phyloP scores from a whole-genome alignment of 140 eudicot species.

The Bidens hawaiensis region DNA sequence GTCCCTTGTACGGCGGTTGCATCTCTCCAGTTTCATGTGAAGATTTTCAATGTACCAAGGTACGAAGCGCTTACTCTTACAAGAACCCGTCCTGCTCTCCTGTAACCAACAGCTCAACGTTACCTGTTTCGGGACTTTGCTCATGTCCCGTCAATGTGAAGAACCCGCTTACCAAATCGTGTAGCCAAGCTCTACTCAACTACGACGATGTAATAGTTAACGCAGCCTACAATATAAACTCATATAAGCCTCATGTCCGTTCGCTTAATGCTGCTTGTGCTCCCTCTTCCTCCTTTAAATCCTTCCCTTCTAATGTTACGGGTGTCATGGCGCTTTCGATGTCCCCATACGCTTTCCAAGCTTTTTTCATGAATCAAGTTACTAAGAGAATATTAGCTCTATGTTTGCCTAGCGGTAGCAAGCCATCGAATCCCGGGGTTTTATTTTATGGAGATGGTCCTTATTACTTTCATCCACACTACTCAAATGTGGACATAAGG shows the following conservation, averaged over 20 bases:
- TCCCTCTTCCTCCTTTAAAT: background rate
- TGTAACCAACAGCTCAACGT: background rate
- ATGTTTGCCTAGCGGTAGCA: conserved; percentile 21
- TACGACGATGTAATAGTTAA: background rate
- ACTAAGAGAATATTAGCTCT: conserved; percentile 15
- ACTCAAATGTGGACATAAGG: conserved; percentile 19
- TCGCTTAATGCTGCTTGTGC: conserved; percentile 6
- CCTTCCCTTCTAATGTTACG: background rate
- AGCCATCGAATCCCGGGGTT: conserved; percentile 6
- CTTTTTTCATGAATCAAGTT: background rate
- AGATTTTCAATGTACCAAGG: background rate
- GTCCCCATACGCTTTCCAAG: conserved; percentile 5
- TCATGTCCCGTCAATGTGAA: background rate
- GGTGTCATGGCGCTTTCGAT: conserved; percentile 9
- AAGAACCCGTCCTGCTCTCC: background rate
- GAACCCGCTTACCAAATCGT: background rate
- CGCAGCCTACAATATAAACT: background rate
- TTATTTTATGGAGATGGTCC: background rate
- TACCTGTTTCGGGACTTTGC: background rate
- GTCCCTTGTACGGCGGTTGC: background rate
- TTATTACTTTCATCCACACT: conserved; percentile 18
- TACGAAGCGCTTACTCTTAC: background rate
- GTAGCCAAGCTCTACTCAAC: background rate
- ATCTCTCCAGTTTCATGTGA: conserved; percentile 1
- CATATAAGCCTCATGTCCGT: background rate